phyloP scores from a whole-genome alignment of 371 early-diverging fungal genomes.

The Mucor mucedo region DNA sequence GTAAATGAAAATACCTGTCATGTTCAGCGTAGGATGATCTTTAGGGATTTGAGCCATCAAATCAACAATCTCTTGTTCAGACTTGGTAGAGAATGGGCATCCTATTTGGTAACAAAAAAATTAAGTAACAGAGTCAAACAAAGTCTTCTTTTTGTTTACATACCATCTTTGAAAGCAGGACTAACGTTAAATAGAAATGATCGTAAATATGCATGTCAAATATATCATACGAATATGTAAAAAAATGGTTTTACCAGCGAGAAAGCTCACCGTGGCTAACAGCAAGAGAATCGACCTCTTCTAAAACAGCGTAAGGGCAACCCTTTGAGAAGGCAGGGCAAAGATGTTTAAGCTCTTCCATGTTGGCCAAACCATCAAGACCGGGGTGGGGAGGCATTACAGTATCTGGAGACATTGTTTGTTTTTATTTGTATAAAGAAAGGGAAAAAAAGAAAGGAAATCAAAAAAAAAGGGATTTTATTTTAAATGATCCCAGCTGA shows the following conservation, averaged over 20 bases:
- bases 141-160: not conserved
- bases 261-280: conserved; percentile 44
- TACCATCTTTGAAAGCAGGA: conserved; percentile 56
- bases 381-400: conserved; percentile 48
- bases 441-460: not conserved
- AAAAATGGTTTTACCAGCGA: conserved; percentile 41
- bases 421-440: not conserved
- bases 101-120: conserved; percentile 23
- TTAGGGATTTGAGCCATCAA: conserved; percentile 44
- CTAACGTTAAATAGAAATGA: conserved; percentile 21
- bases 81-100: conserved; percentile 51
- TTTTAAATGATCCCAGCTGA: not conserved
- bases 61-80: conserved; percentile 39
- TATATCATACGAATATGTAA: not conserved
- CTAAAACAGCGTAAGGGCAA: conserved; percentile 52
- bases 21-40: conserved; percentile 47
- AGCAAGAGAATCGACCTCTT: conserved; percentile 39
- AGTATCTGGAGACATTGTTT: conserved; percentile 15
- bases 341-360: conserved; percentile 46
- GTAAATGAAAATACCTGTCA: conserved; percentile 28
- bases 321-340: conserved; percentile 57
- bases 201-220: not conserved
- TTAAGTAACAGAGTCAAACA: not conserved
- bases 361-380: conserved; percentile 37
- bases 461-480: not conserved